Evolutionary conservation across 2,329 filamentous ascomycete species (phyloP), one percentile per base, ranked within the genome.

Genomic region (Fusarium pseudocircinatum): DNA sequence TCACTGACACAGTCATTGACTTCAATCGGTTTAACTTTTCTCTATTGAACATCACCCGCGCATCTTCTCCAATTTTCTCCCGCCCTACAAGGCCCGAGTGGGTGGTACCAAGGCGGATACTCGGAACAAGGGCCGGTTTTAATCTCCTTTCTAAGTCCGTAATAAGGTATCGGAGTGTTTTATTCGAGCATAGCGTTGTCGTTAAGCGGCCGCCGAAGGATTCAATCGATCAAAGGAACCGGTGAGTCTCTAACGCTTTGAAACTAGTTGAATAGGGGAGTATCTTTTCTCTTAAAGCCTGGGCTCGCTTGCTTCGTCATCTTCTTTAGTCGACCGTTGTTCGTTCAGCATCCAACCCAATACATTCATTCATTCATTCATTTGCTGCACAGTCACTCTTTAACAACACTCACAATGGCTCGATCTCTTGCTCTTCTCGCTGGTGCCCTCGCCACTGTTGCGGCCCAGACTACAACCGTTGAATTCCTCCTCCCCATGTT

Each of bases 401-500:
- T 53, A 43, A 32, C 37, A 60, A 42, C 20, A 61, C 50, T 32
- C 30, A 73, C 49, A 65, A 80, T 81, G 78, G 61, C 63, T 54
- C 78, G 75, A 49, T 74, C 75, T 42, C 64, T 79, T 56, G 70
- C 73, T 57, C 66, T 80, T 34, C 66, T 81, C 63, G 74, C 74
- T 20, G 67, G 73, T 62, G 72, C 58, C 30, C 68, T 73, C 37
- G 52, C 60, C n/a, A 57, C 63, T 34, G 69, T 75, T 49, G 72
- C 74, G 56, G 74, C 78, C 37, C 75, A 80, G 50, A 78, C 76
- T 36, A 77, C 77, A 52, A 77, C 77, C 11, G 73, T 81, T 56
- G 66, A 67, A 44, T 64, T 83, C 49, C 62, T 82, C 34, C 67
- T 81, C 47, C 77, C 78, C 34, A 46, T 71, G 43, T 71, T 64